These are phyloP conservation scores for Hymenoscyphus scutula DNA, from an alignment of 2,329 filamentous ascomycete genomes.

Conservation along the genomic window DNA sequence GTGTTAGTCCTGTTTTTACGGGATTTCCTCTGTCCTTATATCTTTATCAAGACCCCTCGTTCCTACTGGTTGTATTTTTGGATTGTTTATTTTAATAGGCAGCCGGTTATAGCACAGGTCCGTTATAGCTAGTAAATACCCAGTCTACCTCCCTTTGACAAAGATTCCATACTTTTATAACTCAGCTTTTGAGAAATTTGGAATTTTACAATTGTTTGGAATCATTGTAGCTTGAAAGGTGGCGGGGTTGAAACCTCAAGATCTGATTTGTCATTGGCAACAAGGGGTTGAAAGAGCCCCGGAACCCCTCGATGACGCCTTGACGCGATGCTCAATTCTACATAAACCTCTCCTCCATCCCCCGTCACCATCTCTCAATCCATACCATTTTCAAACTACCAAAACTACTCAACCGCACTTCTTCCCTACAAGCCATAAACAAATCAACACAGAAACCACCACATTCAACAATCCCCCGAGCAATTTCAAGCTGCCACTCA, in stretches of 20 bases:
- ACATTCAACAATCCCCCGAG: not conserved
- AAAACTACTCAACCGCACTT: not conserved
- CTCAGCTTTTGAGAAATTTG: not conserved
- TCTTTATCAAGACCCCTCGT: too few relatives aligned
- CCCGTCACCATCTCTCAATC: not conserved
- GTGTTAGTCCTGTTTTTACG: too few relatives aligned
- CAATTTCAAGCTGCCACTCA: conserved; percentile 6
- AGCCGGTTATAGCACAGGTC: too few relatives aligned
- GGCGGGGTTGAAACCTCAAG: not conserved
- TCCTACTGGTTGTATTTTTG: too few relatives aligned
- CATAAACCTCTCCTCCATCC: not conserved
- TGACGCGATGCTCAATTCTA: not conserved
- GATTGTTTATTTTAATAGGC: too few relatives aligned
- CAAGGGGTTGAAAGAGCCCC: not conserved
- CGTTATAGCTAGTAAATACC: too few relatives aligned
- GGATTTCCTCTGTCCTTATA: too few relatives aligned
- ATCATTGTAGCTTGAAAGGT: not conserved
- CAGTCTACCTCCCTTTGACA: too few relatives aligned
- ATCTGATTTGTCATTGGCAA: conserved; percentile 8
- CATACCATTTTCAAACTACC: not conserved
- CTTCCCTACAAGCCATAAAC: not conserved
- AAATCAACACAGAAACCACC: not conserved
- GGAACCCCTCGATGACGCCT: conserved; percentile 13
- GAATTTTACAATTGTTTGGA: not conserved
- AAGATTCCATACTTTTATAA: too few relatives aligned